Conservation (phyloP, 495 filamentous ascomycete species). For the Penicillium manginii region DNA sequence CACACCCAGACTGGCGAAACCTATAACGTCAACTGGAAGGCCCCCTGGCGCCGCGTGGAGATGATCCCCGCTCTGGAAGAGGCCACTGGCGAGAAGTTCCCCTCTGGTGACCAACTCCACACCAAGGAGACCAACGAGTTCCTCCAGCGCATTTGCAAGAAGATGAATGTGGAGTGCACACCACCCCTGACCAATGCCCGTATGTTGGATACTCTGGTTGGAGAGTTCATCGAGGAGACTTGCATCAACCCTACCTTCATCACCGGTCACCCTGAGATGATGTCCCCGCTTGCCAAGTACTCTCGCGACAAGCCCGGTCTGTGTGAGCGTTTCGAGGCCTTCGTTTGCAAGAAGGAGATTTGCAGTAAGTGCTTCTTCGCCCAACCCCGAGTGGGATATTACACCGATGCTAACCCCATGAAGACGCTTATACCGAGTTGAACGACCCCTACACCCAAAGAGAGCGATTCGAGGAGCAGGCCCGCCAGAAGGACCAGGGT, state of each 20-base stretch:
- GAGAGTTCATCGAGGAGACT: slow-evolving; percentile 92
- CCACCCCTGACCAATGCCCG: slow-evolving; percentile 92
- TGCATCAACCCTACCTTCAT: slow-evolving; percentile 98
- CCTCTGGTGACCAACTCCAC: slow-evolving; percentile 84
- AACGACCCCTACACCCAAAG: slow-evolving; percentile 97
- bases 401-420: slow-evolving; percentile 30
- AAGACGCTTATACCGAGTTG: slow-evolving; percentile 91
- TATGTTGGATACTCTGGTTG: slow-evolving; percentile 96
- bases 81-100: slow-evolving; percentile 90
- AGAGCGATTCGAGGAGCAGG: slow-evolving; percentile 94
- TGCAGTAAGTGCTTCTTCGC: slow-evolving; percentile 40
- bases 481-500: slow-evolving; percentile 90
- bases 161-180: slow-evolving; percentile 87
- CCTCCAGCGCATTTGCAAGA: slow-evolving; percentile 80
- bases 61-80: slow-evolving; percentile 97
- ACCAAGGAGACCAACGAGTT: slow-evolving; percentile 85
- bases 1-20: slow-evolving; percentile 79
- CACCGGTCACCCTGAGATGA: slow-evolving; percentile 90
- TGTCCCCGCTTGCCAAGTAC: slow-evolving; percentile 97
- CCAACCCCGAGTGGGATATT: slow-evolving; percentile 65
- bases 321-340: slow-evolving; percentile 96
- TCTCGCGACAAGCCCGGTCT: slow-evolving; percentile 81
- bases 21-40: slow-evolving; percentile 92
- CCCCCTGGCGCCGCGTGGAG: slow-evolving; percentile 89
- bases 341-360: slow-evolving; percentile 97